phyloP scores from a whole-genome alignment of 306 rosid species.

The Bauhinia variegata region DNA sequence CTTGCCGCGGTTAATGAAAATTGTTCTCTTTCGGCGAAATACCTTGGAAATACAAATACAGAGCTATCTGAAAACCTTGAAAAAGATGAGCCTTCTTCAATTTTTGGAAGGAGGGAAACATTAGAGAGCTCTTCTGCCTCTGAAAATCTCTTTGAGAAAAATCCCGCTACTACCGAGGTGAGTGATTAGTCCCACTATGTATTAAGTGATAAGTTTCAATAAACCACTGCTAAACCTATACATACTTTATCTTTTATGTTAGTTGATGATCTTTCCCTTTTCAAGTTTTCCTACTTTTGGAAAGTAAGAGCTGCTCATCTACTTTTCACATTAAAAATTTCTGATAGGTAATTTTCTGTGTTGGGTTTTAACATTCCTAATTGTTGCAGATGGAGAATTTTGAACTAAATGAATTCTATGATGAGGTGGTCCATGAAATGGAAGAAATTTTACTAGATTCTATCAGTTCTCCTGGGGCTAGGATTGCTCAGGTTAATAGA shows the following conservation, averaged over 20 bases:
- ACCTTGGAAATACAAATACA: constrained; percentile 36
- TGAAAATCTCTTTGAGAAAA: constrained; percentile 38
- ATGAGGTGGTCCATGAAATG: constrained; percentile 94
- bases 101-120: constrained; percentile 34
- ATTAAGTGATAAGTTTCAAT: constrained; percentile 25
- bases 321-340: neutral
- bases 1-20: constrained; percentile 31
- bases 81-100: constrained; percentile 33
- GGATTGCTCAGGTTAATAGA: constrained; percentile 60
- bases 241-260: too few species aligned
- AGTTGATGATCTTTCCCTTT: too few species aligned
- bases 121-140: constrained; percentile 47
- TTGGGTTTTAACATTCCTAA: constrained; percentile 28
- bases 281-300: too few species aligned
- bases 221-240: neutral
- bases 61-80: constrained; percentile 46
- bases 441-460: constrained; percentile 93
- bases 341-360: neutral
- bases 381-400: constrained; percentile 69
- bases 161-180: constrained; percentile 59
- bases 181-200: constrained; percentile 35
- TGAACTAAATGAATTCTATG: constrained; percentile 70
- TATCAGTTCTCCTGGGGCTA: constrained; percentile 64
- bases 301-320: neutral
- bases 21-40: constrained; percentile 37